Evolutionary conservation across 345 rosid genomes (phyloP).

Genomic region (Arabidopsis arenosa): DNA sequence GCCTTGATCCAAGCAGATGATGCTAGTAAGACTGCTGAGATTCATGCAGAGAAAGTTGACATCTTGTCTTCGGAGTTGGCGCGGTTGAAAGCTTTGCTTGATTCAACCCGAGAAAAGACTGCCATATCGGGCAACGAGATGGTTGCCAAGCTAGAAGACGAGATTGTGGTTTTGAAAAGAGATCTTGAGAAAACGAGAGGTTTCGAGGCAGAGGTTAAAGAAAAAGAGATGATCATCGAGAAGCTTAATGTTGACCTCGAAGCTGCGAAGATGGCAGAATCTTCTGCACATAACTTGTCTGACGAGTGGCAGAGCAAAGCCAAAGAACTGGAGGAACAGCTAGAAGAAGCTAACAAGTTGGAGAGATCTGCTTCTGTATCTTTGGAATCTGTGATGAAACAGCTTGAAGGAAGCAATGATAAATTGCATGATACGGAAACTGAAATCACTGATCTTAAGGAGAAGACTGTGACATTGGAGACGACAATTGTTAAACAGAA

Average conservation of each 20-base stretch:
- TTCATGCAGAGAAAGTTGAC: constrained; percentile 80
- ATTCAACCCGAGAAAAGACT: constrained; percentile 67
- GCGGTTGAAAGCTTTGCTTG: constrained; percentile 71
- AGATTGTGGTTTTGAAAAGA: constrained; percentile 60
- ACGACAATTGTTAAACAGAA: constrained; percentile 68
- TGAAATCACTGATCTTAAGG: constrained; percentile 68
- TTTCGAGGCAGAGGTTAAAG: constrained; percentile 60
- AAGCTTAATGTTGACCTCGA: constrained; percentile 83
- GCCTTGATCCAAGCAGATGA: constrained; percentile 90
- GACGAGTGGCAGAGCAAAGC: constrained; percentile 78
- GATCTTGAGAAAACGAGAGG: constrained; percentile 65
- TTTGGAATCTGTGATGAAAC: constrained; percentile 82
- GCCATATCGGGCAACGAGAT: constrained; percentile 54
- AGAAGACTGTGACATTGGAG: constrained; percentile 75
- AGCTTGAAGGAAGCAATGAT: constrained; percentile 76
- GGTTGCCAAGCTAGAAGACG: constrained; percentile 58
- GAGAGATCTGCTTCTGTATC: constrained; percentile 89
- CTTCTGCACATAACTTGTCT: constrained; percentile 69
- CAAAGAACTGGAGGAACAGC: constrained; percentile 64
- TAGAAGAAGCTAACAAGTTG: constrained; percentile 67
- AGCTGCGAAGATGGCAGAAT: constrained; percentile 88
- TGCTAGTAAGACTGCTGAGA: constrained; percentile 86
- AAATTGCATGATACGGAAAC: constrained; percentile 68
- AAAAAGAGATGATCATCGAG: constrained; percentile 63
- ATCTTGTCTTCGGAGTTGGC: constrained; percentile 75